Evolutionary conservation across 73 alveolate species (phyloP).

Genomic region (Paramecium caudatum): DNA sequence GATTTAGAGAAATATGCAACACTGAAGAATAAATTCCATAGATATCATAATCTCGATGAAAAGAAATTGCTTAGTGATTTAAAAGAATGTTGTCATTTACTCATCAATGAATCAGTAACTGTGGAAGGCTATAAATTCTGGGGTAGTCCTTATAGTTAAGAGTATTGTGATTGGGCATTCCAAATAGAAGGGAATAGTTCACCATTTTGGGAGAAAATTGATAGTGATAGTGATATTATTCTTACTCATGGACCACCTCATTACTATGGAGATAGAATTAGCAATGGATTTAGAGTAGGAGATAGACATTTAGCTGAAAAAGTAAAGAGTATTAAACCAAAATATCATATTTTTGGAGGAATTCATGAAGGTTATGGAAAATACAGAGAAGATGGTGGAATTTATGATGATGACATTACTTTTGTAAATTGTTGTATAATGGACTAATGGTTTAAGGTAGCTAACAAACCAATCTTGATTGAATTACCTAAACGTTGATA

Average conservation of each 20-base stretch:
- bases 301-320: neutral
- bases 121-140: conserved; percentile 55
- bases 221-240: conserved; percentile 23
- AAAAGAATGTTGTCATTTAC: conserved; percentile 62
- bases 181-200: neutral
- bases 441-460: neutral
- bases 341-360: conserved; percentile 48
- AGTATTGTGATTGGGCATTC: conserved; percentile 66
- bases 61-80: neutral
- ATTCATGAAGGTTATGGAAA: conserved; percentile 49
- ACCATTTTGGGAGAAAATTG: conserved; percentile 30
- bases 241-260: conserved; percentile 68
- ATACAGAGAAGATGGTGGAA: conserved; percentile 22
- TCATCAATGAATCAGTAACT: conserved; percentile 29
- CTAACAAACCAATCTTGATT: neutral
- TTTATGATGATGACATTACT: neutral
- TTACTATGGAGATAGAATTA: conserved; percentile 11
- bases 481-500: too few species aligned
- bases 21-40: conserved; percentile 40
- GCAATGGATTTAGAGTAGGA: conserved; percentile 2
- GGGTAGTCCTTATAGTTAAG: conserved; percentile 62
- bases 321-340: neutral
- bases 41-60: conserved; percentile 6
- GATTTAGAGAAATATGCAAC: conserved; percentile 29
- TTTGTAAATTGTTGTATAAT: conserved; percentile 49